Evolutionary conservation across 257 asterid species (phyloP), one percentile per base, ranked within the genome.

Genomic region (Nyctanthes arbortristis): DNA sequence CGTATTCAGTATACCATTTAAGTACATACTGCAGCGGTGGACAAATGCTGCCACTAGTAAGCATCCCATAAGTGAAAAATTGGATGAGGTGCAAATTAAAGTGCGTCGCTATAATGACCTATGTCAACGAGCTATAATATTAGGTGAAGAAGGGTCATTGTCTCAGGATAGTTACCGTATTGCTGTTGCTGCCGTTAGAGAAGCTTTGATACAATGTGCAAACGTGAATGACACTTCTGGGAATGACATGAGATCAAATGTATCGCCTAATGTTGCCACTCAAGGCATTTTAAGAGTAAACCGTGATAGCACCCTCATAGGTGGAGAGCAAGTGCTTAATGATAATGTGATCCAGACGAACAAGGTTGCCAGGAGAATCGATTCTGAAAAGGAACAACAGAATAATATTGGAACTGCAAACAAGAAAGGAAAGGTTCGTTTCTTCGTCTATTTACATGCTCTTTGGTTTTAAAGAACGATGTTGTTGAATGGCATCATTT

Each of bases 141-240:
- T 90, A 80, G 98, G 97, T 39, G 98, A 93, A 83, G 98, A 88
- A 78, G 98, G 98, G 32, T 93, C 98, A 1, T 73, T 90, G 59
- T 85, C 98, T 39, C 83, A 68, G 58, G 97, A 90, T 72, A 90
- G 97, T 82, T 90, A 88, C 70, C 68, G 61, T 73, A 66, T 80
- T 74, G 98, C 98, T 20, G 71, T 84, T 68, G 78, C 76, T 72
- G 81, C 93, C 59, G 80, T 90, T 68, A 74, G 73, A 57, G 96
- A 85, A 76, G 97, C 98, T 77, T 63, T 85, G 60, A 78, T 72
- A 61, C 88, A 80, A 49, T 87, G 95, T 78, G 70, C 63, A 43
- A 71, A 71, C 61, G 67, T 32, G 30, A 82, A 68, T 54, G 77
- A 77, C 63, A 69, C 83, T 63, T 67, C 75, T 30, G 83, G 80